A percentile compares a stretch with the other conserved stretches of the same genome.
phyloP scores from a whole-genome alignment of 202 grass and related monocot species.

The Thinopyrum obtusiflorum region DNA sequence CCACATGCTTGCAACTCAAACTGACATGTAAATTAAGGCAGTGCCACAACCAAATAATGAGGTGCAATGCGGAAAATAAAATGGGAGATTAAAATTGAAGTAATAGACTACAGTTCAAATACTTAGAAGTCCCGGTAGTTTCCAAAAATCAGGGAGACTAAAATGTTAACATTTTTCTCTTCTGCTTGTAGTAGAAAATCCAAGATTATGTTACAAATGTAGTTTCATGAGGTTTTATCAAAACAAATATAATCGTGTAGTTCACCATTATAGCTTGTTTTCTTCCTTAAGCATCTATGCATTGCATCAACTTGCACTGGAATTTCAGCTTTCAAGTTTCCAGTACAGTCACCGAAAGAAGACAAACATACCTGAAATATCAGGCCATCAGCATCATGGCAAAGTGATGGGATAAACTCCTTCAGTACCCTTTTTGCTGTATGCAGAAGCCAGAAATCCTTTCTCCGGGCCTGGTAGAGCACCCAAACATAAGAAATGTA shows the following conservation, averaged over 20 bases:
- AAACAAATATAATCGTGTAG: conserved; percentile 3
- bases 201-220: background rate
- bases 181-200: background rate
- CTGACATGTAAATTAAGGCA: background rate
- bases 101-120: background rate
- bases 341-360: background rate
- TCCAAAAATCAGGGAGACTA: background rate
- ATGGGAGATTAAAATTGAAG: background rate
- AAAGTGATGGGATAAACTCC: conserved; percentile 86
- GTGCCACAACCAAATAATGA: background rate
- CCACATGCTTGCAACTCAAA: background rate
- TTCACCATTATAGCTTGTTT: background rate
- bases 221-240: background rate
- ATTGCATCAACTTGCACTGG: background rate
- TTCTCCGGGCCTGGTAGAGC: conserved; percentile 74
- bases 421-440: conserved; percentile 66
- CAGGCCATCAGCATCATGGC: conserved; percentile 92
- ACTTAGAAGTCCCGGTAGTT: background rate
- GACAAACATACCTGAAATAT: conserved; percentile 90
- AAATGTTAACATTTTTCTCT: background rate
- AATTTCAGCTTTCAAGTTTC: background rate
- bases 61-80: background rate
- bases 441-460: conserved; percentile 92
- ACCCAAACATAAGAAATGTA: conserved; percentile 21
- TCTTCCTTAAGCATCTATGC: background rate